Evolutionary conservation across 352 stramenopile species (phyloP), one percentile per base, ranked within the genome.

Genomic region (Elongisporangium undulatum): DNA sequence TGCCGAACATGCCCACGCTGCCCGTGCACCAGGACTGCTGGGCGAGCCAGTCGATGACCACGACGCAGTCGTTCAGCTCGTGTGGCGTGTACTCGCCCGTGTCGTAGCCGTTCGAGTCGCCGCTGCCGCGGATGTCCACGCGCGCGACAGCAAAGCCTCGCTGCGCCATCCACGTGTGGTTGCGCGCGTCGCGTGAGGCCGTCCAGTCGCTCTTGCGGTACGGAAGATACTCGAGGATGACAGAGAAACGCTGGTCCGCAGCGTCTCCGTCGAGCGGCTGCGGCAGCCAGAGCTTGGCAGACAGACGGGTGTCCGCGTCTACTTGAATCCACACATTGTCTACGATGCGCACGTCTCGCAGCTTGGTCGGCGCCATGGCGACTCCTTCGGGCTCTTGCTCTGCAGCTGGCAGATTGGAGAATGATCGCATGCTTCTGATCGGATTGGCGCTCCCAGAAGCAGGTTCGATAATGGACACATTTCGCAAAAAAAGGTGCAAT

Each of bases 181-280:
- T 83, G 49, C 62, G 63, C 19, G 64, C 55, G 49, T 83, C 74
- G 17, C 74, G 63, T 3, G 72, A 69, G 24, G 72, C 55, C 15
- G 74, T 83, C 74, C 72, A 81, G 65, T 83, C 74, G 2, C 62
- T 67, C 55, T 79, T 77, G 34, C 74, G 72, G 63, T 83, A 83
- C 55, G 74, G 74, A 53, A 83, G 62, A 63, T 83, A 83, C 72
- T 83, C 74, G 45, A 83, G 69, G 53, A 83, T 66, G 20, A 79
- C 72, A 0, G 74, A 74, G 60, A 67, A 77, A 8, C 26, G 26
- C 23, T 26, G 48, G 19, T 45, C 20, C 21, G 59, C 64, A 22
- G 48, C 8, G 29, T 38, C 55, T 39, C 19, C 0, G 38, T 10
- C 39, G 1, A 26, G 39, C 7, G 53, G 51, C 49, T 74, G 56